Evolutionary conservation across 495 filamentous ascomycete species (phyloP), one percentile per base, ranked within the genome.

Genomic region (Aspergillus egyptiacus): DNA sequence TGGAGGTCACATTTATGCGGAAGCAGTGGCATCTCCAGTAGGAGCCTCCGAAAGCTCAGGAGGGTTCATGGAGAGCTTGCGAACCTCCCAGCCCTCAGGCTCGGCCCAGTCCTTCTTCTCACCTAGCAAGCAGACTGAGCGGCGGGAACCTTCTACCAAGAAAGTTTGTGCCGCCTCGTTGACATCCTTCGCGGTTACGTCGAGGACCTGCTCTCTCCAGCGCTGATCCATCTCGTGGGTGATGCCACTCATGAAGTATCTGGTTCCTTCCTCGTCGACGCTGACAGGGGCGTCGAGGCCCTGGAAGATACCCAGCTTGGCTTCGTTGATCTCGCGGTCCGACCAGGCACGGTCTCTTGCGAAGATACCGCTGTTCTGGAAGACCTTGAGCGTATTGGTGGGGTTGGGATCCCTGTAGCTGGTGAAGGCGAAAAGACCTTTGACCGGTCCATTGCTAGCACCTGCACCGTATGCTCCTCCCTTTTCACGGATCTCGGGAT

Each of bases 351-450:
- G 85, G 54, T 94, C 85, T 40, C 84, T 69, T 6, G 94, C 94
- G 76, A 86, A 96, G 38, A 79, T 70, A 13, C 93, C 94, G 7
- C 88, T 86, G 53, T 84, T 84, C 17, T 75, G 70, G 80, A 97
- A 95, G 37, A 96, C 84, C 46, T 80, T 84, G 51, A 97, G 67
- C 0, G 87, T 87, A 64, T 95, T 96, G 48, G 82, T 70, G 7
- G 94, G 90, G 62, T 96, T 96, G n/a, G 94, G 93, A 66, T 98
- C 93, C 13, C 93, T 83, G 70, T 97, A 98, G 50, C 86, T 91
- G 69, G 91, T 95, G 69, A 95, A 91, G 30, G 89, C 89, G 57
- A 98, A 96, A 2, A 93, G 58, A 15, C 93, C 93, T 54, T 85
- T 84, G 2, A 94, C 60, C 3, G 83, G 82, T 8, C 81, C 79